Base-by-base conservation (phyloP, 148 eudicot species). In the Vaccinium macrocarpon region DNA sequence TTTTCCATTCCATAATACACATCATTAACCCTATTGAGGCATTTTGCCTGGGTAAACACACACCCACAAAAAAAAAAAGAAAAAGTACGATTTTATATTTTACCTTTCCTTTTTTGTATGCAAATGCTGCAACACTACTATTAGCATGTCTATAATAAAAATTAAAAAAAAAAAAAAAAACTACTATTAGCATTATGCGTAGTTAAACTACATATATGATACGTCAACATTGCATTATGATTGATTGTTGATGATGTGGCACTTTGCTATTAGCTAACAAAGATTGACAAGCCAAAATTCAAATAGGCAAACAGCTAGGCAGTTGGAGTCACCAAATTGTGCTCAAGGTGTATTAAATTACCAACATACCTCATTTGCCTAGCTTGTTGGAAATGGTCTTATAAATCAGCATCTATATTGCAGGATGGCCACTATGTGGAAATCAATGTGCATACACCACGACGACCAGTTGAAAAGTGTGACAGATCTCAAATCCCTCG, bases 401-500 rank as follows among this genome's bases (percentile, higher is more conserved):
- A 6, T 38, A 49, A 48, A 52, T 25, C n/a, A 78, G 71, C 59
- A 46, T 15, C 51, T 42, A 9, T 64, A 82, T 29, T 91, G 85
- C 90, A 96, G 98, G 90, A 96, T 94, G 95, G 86, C 93, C 4
- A 91, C 88, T 82, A 96, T 94, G 98, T 96, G 98, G 98, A 93
- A 90, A 84, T 89, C 90, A 72, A 87, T 94, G 86, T 88, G 83
- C 53, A 71, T 48, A 23, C 94, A 94, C 85, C 98, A 96, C 25
- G 90, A 90, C 79, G 84, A 79, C 84, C 98, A 96, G 88, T 83
- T 91, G 51, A 59, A 84, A 19, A 87, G 90, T 51, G 93, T 93
- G 16, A 68, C 84, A 1, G 91, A 89, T 53, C 95, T 96, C 81
- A 94, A 89, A 86, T 85, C 93, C 78, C 91, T 96, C 3, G 94